Evolutionary conservation across 2,329 filamentous ascomycete species (phyloP), one percentile per base, ranked within the genome.

Genomic region (Drechslerella coelobrocha): DNA sequence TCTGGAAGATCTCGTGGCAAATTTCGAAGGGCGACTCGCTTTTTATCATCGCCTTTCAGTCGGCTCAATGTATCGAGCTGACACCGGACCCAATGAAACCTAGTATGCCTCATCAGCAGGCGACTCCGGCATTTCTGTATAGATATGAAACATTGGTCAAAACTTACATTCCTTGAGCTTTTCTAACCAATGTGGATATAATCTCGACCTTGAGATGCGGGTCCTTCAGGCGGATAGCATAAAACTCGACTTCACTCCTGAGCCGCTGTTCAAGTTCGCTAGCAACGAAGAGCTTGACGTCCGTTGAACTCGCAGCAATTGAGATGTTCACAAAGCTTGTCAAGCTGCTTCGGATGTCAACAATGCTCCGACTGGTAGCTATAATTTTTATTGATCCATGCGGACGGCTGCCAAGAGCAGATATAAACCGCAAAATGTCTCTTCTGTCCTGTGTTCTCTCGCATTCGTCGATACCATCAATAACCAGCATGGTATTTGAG

Each of bases 11-110:
- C 60, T 17, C 17, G 48, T 1, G 60, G 60, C 5, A 62, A 19
- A 41, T 41, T 39, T 24, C 12, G 12, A 9, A 62, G 51, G 2
- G 60, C 51, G 5, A 14, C 2, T 2, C 51, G 37, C 14, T 62
- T 62, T 8, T 23, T 50, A 14, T 23, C 37, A 50, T 62, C 60
- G 17, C 60, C 60, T 21, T 12, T 55, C 7, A 41, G n/a, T 19
- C 50, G 26, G 31, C 60, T 62, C n/a, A 62, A 19, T 12, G 50
- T 55, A n/a, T 55, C 60, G 9, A 62, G 31, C 27, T 62, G 60
- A 7, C 29, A 43, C 2, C 50, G 24, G 14, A 62, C 60, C 60
- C 60, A 62, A 19, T 62, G 60, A 21, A 62, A 62, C 60, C 60
- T 62, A 41, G 10, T n/a, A n/a, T n/a, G n/a, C 41, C n/a, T 4